Conservation (phyloP, 225 moss, liverwort and hornwort species). For the Neckera pumila region DNA sequence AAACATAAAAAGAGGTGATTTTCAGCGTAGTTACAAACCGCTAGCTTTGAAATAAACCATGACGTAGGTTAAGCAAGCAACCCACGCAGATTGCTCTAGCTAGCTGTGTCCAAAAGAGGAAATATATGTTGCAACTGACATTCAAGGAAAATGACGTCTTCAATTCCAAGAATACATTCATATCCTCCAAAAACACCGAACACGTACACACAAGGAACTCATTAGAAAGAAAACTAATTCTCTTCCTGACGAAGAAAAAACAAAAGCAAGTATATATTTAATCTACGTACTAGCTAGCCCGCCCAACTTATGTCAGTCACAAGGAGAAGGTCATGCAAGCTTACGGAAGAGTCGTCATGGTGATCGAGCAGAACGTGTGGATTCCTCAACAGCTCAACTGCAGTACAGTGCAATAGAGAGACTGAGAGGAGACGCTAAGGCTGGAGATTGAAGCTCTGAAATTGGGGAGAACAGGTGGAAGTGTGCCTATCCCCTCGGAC, state of each 20-base stretch:
- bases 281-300: too few relatives aligned
- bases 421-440: not conserved
- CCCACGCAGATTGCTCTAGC: not conserved
- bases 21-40: not conserved
- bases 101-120: not conserved
- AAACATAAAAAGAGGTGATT: not conserved
- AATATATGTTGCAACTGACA: not conserved
- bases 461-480: not conserved
- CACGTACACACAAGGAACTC: not conserved
- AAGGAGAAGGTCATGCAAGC: not conserved
- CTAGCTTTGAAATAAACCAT: not conserved
- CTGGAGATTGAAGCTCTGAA: not conserved
- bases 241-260: not conserved
- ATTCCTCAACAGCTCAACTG: not conserved
- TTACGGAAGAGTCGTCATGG: not conserved
- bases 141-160: not conserved
- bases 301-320: not conserved
- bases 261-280: not conserved
- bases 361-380: not conserved
- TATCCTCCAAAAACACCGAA: not conserved
- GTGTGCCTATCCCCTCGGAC: too few relatives aligned
- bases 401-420: too few relatives aligned
- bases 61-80: not conserved
- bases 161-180: not conserved
- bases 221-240: not conserved